Conservation (phyloP, 495 filamentous ascomycete species). For the Hyphodiscus hymeniophilus region DNA sequence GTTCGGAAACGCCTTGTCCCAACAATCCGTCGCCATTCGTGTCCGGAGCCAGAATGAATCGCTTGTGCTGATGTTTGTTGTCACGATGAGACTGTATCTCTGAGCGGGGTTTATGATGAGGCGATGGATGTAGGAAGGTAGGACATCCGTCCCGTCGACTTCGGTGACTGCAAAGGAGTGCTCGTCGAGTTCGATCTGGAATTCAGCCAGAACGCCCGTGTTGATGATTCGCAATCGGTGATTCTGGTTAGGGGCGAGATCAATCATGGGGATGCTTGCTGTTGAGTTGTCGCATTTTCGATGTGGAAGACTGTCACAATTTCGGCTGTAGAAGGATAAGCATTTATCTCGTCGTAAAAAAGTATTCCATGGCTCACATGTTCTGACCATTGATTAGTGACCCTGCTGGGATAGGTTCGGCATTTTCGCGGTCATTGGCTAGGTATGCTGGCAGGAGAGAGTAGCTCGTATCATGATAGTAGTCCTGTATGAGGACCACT, state of each 20-base stretch:
- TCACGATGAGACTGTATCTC: conserved; percentile 52
- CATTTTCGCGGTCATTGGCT: conserved; percentile 39
- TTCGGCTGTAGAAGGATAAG: conserved; percentile 17
- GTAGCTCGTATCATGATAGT: conserved; percentile 42
- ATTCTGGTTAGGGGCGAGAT: conserved; percentile 36
- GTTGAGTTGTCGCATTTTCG: conserved; percentile 34
- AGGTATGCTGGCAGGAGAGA: conserved; percentile 38
- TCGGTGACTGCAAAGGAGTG: conserved; percentile 48
- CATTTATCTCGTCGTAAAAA: no score
- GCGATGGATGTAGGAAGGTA: conserved; percentile 40
- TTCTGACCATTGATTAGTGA: conserved; percentile 52
- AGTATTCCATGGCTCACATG: no score
- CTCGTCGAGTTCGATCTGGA: conserved; percentile 38
- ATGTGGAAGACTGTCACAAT: conserved; percentile 32
- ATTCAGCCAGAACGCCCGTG: conserved; percentile 46
- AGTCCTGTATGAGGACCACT: conserved; percentile 43
- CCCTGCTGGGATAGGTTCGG: conserved; percentile 46
- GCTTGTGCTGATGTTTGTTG: conserved; percentile 43
- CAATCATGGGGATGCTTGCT: conserved; percentile 33
- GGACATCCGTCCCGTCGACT: conserved; percentile 57
- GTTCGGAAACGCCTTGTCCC: conserved; percentile 31
- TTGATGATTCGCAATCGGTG: conserved; percentile 64
- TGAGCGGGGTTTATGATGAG: conserved; percentile 51
- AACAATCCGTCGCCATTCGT: conserved; percentile 42
- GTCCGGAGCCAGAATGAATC: conserved; percentile 50